These are phyloP conservation scores for Allium sativum DNA, from an alignment of 106 monocot genomes.

Conservation along the genomic window DNA sequence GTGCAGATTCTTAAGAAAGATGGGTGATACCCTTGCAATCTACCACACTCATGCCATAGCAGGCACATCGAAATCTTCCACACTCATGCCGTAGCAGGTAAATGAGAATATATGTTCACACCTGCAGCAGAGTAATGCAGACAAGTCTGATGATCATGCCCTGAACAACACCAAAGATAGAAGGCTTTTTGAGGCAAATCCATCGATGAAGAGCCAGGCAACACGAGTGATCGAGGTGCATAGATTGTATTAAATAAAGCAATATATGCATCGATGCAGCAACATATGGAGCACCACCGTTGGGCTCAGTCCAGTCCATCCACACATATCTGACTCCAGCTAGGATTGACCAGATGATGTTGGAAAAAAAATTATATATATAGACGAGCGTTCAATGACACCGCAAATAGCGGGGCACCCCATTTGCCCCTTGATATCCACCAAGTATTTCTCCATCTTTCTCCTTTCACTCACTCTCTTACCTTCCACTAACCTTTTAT, in stretches of 20 bases:
- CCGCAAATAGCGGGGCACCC: too few relatives aligned
- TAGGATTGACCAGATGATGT: conserved; percentile 5
- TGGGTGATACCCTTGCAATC: too few relatives aligned
- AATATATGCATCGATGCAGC: conserved; percentile 5
- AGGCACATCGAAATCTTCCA: too few relatives aligned
- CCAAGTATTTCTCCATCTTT: too few relatives aligned
- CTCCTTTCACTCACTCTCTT: too few relatives aligned
- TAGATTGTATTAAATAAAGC: conserved; percentile 13
- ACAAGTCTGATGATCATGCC: conserved; percentile 81
- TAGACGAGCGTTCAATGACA: too few relatives aligned
- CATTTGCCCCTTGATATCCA: too few relatives aligned
- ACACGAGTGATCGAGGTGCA: conserved; percentile 50
- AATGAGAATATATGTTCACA: background rate
- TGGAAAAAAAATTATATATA: conserved; percentile 8
- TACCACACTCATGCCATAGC: too few relatives aligned
- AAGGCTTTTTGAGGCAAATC: conserved; percentile 52
- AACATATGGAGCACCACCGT: conserved; percentile 14
- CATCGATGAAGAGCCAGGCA: conserved; percentile 54
- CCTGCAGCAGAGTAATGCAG: conserved; percentile 66
- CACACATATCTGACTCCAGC: conserved; percentile 6
- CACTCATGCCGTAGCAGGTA: too few relatives aligned
- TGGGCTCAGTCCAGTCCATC: conserved; percentile 15
- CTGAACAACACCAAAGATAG: conserved; percentile 58
- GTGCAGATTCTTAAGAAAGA: too few relatives aligned
- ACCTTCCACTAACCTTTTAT: too few relatives aligned